These are phyloP conservation scores for Populus tremula DNA, from an alignment of 345 rosid genomes.

Conservation along the genomic window DNA sequence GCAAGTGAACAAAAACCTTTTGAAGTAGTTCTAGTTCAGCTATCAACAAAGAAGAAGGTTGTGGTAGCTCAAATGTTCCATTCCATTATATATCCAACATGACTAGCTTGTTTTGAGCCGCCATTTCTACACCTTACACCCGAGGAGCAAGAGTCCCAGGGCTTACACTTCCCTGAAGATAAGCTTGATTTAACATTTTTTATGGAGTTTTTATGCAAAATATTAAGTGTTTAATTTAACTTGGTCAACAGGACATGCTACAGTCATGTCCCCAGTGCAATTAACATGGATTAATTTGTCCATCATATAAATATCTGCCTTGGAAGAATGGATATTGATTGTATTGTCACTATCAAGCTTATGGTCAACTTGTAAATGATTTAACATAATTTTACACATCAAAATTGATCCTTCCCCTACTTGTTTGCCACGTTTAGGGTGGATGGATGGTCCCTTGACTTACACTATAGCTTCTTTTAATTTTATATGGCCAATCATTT, in stretches of 20 bases:
- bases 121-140: constrained; percentile 26
- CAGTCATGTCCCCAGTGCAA: background rate
- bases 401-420: background rate
- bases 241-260: constrained; percentile 5
- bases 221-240: background rate
- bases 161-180: constrained; percentile 20
- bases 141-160: constrained; percentile 10
- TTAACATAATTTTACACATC: background rate
- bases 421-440: constrained; percentile 9
- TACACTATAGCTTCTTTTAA: background rate
- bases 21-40: no score
- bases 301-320: background rate
- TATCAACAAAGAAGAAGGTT: no score
- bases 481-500: background rate
- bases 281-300: constrained; percentile 2
- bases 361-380: constrained; percentile 27
- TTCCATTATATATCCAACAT: constrained; percentile 16
- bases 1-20: no score
- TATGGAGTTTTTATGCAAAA: constrained; percentile 14
- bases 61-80: constrained; percentile 15
- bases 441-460: background rate
- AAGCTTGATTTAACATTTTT: constrained; percentile 25
- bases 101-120: constrained; percentile 37
- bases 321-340: background rate
- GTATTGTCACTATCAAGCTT: constrained; percentile 16